Evolutionary conservation across 768 basidiomycete genomes (phyloP), one percentile per base, ranked within the genome.

Genomic region (Amanita pallidorosea): DNA sequence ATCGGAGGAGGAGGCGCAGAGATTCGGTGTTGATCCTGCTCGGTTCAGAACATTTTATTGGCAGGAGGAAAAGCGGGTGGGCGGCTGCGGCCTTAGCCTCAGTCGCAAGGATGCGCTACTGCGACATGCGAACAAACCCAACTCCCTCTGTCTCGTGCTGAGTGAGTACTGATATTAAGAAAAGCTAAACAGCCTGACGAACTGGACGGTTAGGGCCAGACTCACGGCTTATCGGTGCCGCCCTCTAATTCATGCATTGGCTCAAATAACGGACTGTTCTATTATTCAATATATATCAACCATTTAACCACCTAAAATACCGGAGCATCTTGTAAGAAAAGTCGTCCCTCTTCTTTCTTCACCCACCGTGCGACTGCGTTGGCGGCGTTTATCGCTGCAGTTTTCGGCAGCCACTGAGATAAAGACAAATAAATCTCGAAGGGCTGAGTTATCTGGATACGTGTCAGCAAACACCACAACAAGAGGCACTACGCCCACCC

Each of bases 361-460:
- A 96, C 83, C 95, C 95, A 99, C 13, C 83, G 72, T 18, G 83
- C 83, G 22, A 97, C 85, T 1, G 83, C 75, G 62, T 97, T 95
- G 7, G 95, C 96, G 4, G 92, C 88, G 11, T 83, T 80, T 12
- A 97, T 83, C 1, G 80, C 83, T 0, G 88, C 91, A 46, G 82
- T 84, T 73, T 97, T 97, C 5, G 95, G 89, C 47, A 97, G 61
- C 44, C 77, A 73, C 8, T 90, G 88, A 1, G 91, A 88, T 12
- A 94, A 63, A 0, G 86, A 74, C 45, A 95, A 67, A 61, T 96
- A 98, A 13, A 98, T 67, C 64, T 98, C 96, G 60, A 96, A 97
- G 0, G 85, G 83, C 59, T 92, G 87, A 0, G 94, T 96, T 53
- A 94, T 85, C 94, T 98, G 60, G 11, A 43, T 2, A 29, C 4